Evolutionary conservation across 2,329 filamentous ascomycete genomes (phyloP), one percentile per base, ranked within the genome.

Genomic region (Aspergillus sclerotialis): DNA sequence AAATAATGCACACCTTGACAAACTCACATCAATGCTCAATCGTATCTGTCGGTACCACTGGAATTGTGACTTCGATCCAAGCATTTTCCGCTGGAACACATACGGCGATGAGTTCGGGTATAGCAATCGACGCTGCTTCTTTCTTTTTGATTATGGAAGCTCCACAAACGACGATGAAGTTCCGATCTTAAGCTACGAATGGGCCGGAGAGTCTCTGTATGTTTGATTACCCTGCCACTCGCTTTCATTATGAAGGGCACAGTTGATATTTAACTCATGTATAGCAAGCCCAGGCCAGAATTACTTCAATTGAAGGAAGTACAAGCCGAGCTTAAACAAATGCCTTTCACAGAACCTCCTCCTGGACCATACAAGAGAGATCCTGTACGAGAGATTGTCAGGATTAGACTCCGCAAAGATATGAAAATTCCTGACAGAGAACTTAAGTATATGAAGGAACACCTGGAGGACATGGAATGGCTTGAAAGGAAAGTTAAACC

Each of bases 401-500:
- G 23, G 23, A 24, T 8, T 8, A 24, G 23, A n/a, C 23, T 24
- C n/a, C 23, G 23, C 2, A 24, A 24, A 10, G 26, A 11, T 11
- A 16, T 14, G 18, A 10, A n/a, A 12, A 33, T 41, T 26, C 29
- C 26, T 10, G 25, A 25, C 13, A 12, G n/a, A 3, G 32, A 38
- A 7, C 28, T 38, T 5, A 32, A 36, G n/a, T 38, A 38, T 30
- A 33, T 38, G 35, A 38, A 27, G 15, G 25, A 30, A 10, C 36
- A 36, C 6, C 36, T 30, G n/a, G 32, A 36, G 25, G 36, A 41
- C 36, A 33, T 38, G 26, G 32, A 36, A 14, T 36, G 36, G 36
- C 19, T 38, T 7, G 13, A 36, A n/a, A 25, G 25, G 13, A 33
- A 41, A 12, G 18, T 38, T 3, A 38, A 34, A 13, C 36, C 38